Percentiles rank a stretch among this genome's conserved stretches.
Evolutionary conservation across 306 rosid species (phyloP).

Genomic region (Malus domestica): DNA sequence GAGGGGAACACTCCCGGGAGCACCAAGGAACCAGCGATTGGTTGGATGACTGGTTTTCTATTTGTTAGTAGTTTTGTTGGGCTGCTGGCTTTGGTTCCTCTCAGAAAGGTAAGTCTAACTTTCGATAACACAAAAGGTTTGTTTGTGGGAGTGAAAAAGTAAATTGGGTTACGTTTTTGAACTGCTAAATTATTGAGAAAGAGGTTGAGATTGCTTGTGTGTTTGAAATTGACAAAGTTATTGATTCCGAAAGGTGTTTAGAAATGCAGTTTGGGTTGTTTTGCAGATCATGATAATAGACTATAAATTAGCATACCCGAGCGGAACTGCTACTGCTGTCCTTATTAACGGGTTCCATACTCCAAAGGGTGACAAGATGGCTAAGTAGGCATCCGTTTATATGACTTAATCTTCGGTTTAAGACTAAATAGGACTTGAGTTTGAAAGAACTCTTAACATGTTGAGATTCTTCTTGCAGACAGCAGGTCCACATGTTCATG

Average conservation of each 20-base stretch:
- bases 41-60: conserved; percentile 94
- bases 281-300: conserved; percentile 91
- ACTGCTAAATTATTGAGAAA: background rate
- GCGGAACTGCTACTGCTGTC: conserved; percentile 99
- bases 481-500: conserved; percentile 83
- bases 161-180: background rate
- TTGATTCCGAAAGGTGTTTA: background rate
- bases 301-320: conserved; percentile 81
- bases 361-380: conserved; percentile 72
- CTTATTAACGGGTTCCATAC: conserved; percentile 97
- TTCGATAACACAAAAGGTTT: background rate
- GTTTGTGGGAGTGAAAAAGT: background rate
- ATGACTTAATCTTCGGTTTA: background rate
- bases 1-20: conserved; percentile 72
- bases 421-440: conserved; percentile 4
- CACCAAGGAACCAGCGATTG: conserved; percentile 79
- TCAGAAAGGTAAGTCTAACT: conserved; percentile 61
- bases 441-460: conserved; percentile 16
- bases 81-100: conserved; percentile 84
- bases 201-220: background rate
- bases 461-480: conserved; percentile 42
- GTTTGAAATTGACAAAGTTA: background rate
- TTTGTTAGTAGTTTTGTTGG: conserved; percentile 91
- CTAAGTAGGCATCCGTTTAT: conserved; percentile 52
- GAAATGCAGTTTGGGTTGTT: conserved; percentile 18